A percentile compares a stretch with the other conserved stretches of the same genome.
Evolutionary conservation across 208 protist species (phyloP).

Genomic region (Leishmania tropica): DNA sequence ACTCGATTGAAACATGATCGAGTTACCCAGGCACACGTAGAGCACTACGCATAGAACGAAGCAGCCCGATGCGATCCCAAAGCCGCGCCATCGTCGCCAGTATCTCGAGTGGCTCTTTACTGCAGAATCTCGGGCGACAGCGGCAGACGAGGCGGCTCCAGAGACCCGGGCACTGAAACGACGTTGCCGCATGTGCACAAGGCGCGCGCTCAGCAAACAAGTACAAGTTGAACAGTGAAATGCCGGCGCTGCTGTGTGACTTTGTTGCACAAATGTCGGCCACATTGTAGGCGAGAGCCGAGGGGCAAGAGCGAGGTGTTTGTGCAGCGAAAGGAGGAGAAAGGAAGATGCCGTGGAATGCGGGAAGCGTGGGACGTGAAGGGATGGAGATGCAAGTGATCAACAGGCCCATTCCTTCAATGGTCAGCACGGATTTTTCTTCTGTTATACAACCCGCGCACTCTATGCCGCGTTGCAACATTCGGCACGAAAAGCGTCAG

Average conservation of each 20-base stretch:
- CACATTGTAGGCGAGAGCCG: not conserved
- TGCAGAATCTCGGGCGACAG: not conserved
- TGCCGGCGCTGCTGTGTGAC: not conserved
- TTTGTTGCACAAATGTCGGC: not conserved
- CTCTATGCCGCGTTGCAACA: not conserved
- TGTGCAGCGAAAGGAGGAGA: not conserved
- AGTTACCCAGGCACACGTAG: slow-evolving; percentile 7
- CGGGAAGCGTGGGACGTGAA: no score
- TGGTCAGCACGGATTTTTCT: no score
- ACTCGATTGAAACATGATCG: not conserved
- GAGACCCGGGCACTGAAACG: not conserved
- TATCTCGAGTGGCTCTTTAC: not conserved
- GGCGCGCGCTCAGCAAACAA: not conserved
- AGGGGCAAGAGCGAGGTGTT: not conserved
- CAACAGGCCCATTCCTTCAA: not conserved
- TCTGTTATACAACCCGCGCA: not conserved
- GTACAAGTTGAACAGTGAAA: not conserved
- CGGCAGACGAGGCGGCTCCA: not conserved
- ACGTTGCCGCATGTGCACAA: not conserved
- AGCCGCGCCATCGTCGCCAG: not conserved
- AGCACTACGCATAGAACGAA: slow-evolving; percentile 12
- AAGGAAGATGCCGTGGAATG: not conserved
- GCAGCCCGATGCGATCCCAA: slow-evolving; percentile 25
- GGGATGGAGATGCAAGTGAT: not conserved
- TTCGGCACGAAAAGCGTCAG: not conserved